phyloP scores from a whole-genome alignment of 148 eudicot genomes.

The Chenopodium formosanum region DNA sequence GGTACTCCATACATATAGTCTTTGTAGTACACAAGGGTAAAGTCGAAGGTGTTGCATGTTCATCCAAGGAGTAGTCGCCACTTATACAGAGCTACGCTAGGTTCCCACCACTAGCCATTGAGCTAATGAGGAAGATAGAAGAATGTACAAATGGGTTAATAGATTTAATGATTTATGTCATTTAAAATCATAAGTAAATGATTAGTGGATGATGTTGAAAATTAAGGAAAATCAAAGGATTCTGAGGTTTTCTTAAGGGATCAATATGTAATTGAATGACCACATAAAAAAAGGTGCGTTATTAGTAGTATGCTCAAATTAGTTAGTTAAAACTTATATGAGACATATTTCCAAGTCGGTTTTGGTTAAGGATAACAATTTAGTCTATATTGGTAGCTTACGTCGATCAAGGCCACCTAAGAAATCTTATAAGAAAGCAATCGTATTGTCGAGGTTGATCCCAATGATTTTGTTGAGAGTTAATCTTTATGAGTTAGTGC shows the following conservation, averaged over 20 bases:
- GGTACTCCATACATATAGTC: too few species aligned
- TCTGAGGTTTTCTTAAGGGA: conserved; percentile 30
- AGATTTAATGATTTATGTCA: too few species aligned
- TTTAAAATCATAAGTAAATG: too few species aligned
- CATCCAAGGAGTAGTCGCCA: too few species aligned
- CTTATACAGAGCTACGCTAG: too few species aligned
- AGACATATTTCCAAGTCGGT: conserved; percentile 31
- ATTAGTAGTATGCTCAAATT: conserved; percentile 57
- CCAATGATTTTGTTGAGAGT: conserved; percentile 31
- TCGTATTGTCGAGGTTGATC: conserved; percentile 61
- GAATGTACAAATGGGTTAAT: too few species aligned
- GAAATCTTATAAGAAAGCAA: conserved; percentile 52
- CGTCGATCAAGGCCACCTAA: conserved; percentile 66
- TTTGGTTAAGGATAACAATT: conserved; percentile 33
- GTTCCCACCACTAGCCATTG: too few species aligned
- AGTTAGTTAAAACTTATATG: conserved; percentile 43
- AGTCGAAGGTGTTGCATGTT: too few species aligned
- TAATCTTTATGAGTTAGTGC: conserved; percentile 34
- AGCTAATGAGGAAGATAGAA: too few species aligned
- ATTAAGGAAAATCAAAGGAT: too few species aligned
- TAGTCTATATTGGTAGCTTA: conserved; percentile 36
- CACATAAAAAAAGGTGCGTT: conserved; percentile 62
- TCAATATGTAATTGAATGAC: conserved; percentile 32
- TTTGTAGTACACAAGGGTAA: too few species aligned
- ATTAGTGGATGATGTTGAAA: too few species aligned